These are phyloP conservation scores for Galerina marginata DNA, from an alignment of 768 basidiomycete species.

Conservation along the genomic window DNA sequence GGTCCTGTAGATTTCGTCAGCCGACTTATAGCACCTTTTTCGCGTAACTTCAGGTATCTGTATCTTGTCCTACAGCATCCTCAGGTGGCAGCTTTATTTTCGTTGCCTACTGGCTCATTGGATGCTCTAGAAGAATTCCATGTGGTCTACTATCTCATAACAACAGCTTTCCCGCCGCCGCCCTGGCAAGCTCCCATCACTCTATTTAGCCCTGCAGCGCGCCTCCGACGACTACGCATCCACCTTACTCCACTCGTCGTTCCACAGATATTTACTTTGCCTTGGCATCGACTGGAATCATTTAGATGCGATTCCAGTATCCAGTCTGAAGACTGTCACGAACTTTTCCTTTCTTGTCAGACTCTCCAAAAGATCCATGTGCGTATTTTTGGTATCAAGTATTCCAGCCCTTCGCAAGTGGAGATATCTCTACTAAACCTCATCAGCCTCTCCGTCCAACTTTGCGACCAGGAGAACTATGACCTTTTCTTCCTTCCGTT, in stretches of 20 bases:
- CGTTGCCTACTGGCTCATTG: too few relatives aligned
- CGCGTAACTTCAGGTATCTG: too few relatives aligned
- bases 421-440: slow-evolving; percentile 13
- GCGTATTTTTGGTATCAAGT: slow-evolving; percentile 21
- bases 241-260: slow-evolving; percentile 20
- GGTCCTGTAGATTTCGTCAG: too few relatives aligned
- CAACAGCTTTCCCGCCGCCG: too few relatives aligned
- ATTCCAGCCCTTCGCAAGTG: slow-evolving; percentile 2
- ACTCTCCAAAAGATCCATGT: slow-evolving; percentile 15
- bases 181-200: too few relatives aligned
- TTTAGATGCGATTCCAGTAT: slow-evolving; percentile 22
- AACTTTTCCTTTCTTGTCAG: slow-evolving; percentile 15
- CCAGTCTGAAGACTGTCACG: slow-evolving; percentile 14
- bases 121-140: too few relatives aligned
- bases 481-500: slow-evolving; percentile 18
- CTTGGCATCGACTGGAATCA: slow-evolving; percentile 23
- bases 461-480: too few relatives aligned
- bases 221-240: slow-evolving; percentile 17
- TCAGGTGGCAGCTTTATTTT: too few relatives aligned
- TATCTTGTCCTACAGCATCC: too few relatives aligned
- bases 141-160: too few relatives aligned
- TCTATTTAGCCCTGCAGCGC: background rate
- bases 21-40: too few relatives aligned
- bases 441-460: too few relatives aligned
- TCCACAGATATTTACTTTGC: slow-evolving; percentile 15